These are phyloP conservation scores for Phytopythium mirpurense DNA, from an alignment of 352 stramenopile genomes.

Conservation along the genomic window DNA sequence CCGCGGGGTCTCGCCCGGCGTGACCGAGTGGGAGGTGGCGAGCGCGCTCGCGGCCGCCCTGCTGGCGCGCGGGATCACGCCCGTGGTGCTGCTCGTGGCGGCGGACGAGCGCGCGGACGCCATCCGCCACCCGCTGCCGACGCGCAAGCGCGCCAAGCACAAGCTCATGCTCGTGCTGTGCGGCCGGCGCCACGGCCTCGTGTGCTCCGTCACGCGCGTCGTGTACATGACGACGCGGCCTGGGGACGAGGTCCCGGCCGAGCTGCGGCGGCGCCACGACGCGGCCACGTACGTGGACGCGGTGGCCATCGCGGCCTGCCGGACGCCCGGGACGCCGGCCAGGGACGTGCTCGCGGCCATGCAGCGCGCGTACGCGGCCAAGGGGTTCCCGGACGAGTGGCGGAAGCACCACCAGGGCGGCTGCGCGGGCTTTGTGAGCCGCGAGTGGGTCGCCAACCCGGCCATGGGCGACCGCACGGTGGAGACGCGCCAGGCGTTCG, in stretches of 20 bases:
- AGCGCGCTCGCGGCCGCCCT: conserved; percentile 31
- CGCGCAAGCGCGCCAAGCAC: conserved; percentile 59
- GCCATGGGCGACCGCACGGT: conserved; percentile 23
- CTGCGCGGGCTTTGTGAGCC: conserved; percentile 58
- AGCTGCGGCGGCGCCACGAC: conserved; percentile 52
- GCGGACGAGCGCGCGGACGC: conserved; percentile 60
- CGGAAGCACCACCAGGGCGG: conserved; percentile 65
- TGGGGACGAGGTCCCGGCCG: conserved; percentile 18
- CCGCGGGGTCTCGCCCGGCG: conserved; percentile 27
- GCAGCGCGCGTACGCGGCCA: conserved; percentile 47
- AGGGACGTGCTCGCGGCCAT: conserved; percentile 47
- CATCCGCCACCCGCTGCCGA: conserved; percentile 66
- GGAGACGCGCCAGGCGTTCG: conserved; percentile 45
- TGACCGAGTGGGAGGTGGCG: conserved; percentile 57
- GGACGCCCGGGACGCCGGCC: conserved; percentile 21
- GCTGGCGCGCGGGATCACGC: conserved; percentile 41
- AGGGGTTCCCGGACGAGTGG: conserved; percentile 57
- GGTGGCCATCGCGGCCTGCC: conserved; percentile 37
- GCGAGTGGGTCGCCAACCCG: conserved; percentile 67
- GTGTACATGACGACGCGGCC: conserved; percentile 54
- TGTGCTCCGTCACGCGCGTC: conserved; percentile 56
- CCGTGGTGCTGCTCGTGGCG: conserved; percentile 52
- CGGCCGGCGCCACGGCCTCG: conserved; percentile 52
- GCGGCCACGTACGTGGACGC: conserved; percentile 69
- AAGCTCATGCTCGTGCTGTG: conserved; percentile 79